Evolutionary conservation across 1,284 basidiomycete species (phyloP), one percentile per base, ranked within the genome.

Genomic region (Peniophora sp.): DNA sequence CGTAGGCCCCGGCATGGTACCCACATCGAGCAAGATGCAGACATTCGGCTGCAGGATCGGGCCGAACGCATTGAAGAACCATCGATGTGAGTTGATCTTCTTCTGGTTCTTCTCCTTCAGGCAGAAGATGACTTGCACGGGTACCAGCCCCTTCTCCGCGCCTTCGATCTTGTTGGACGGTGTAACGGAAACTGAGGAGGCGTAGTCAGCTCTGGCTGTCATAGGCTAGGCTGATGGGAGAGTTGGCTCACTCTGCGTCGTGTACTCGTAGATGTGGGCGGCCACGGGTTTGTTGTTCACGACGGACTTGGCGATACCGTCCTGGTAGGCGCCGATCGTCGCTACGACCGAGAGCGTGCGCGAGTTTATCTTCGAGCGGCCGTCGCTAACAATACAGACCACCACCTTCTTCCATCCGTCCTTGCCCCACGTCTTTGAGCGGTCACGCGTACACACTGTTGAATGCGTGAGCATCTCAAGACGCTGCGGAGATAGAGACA

Each of bases 331-430:
- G 41, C 84, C 94, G 78, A 97, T 86, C 1, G 90, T 81, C 8
- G 93, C 91, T 50, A 97, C 79, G 32, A 92, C 88, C 56, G 85
- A 87, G 60, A 94, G 65, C 17, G 92, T 95, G 52, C 92, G 71
- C 36, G 83, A 78, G 64, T 96, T 92, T 68, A 96, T 89, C 74
- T 94, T 95, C 58, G 72, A 66, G 42, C 92, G 78, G 0, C 89
- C 88, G 65, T 93, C 89, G 34, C 83, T 83, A 6, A 93, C 71
- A 53, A 73, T 71, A 55, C 71, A 75, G n/a, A 76, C 67, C 6
- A 75, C 74, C 22, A 85, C 90, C 77, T 97, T 97, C 74, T 97
- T 96, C 95, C 95, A 97, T 0, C 94, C 93, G 0, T 97, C 92
- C 64, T 91, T 88, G 1, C 93, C 93, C 95, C 95, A 97, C 1